A percentile compares a stretch with the other conserved stretches of the same genome.
Conservation (phyloP, 1,284 basidiomycete genomes). For the Leccinum fuscescens region DNA sequence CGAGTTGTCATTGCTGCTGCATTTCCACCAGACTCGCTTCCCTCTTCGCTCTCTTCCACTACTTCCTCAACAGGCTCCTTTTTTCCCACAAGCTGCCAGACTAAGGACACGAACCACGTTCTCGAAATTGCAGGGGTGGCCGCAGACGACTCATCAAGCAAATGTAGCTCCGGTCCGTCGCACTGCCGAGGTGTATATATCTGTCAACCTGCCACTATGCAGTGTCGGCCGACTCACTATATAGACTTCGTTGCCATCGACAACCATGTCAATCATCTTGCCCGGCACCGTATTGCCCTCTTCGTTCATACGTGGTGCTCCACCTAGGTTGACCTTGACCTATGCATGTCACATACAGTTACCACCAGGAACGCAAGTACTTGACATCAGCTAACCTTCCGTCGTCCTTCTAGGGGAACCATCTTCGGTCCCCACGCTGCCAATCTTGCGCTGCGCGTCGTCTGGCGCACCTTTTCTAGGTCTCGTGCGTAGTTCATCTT, state of each 20-base stretch:
- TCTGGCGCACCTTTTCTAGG: conserved; percentile 63
- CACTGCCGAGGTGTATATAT: conserved; percentile 33
- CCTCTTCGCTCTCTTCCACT: conserved; percentile 17
- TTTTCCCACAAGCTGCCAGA: conserved; percentile 31
- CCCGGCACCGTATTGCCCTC: conserved; percentile 51
- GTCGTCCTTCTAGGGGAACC: conserved; percentile 54
- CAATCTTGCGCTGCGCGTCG: conserved; percentile 59
- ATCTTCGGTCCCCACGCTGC: conserved; percentile 78
- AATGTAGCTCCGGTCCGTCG: conserved; percentile 51
- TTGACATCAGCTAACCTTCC: conserved; percentile 51
- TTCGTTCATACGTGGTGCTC: conserved; percentile 49
- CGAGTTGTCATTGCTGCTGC: conserved; percentile 38
- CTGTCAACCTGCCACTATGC: conserved; percentile 13
- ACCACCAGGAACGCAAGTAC: neutral
- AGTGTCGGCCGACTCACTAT: conserved; percentile 50
- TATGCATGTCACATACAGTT: conserved; percentile 28
- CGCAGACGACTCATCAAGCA: conserved; percentile 49
- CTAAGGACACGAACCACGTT: conserved; percentile 52
- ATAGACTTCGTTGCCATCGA: conserved; percentile 68
- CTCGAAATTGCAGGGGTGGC: conserved; percentile 43
- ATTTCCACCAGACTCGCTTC: conserved; percentile 31
- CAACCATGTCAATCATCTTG: conserved; percentile 72
- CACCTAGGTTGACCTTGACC: conserved; percentile 71
- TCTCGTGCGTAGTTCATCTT: conserved; percentile 76
- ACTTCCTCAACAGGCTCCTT: conserved; percentile 7